These are phyloP conservation scores for Saccharomyces pastorianus DNA, from an alignment of 1,139 yeast species.

Conservation along the genomic window DNA sequence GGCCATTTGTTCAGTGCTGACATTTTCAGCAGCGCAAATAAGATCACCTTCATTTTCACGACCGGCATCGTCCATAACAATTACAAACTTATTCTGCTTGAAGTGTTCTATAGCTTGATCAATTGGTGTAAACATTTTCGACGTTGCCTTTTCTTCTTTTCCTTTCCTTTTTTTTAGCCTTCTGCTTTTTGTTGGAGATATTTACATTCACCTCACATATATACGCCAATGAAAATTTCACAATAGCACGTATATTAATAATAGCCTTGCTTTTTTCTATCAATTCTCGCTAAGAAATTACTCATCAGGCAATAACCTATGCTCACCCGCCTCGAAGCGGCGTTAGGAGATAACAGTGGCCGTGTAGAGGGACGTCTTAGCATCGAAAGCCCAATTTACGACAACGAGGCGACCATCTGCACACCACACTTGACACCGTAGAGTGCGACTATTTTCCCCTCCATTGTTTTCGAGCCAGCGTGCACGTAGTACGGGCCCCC, in stretches of 20 bases:
- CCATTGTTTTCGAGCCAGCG: not conserved
- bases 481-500: not conserved
- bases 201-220: not conserved
- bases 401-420: not conserved
- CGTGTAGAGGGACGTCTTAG: not conserved
- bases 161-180: not conserved
- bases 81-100: slow-evolving; percentile 77
- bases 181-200: not conserved
- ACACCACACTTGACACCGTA: not conserved
- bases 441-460: not conserved
- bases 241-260: not conserved
- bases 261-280: not conserved
- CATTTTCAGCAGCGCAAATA: slow-evolving; percentile 77
- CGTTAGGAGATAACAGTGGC: not conserved
- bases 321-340: not conserved
- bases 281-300: not conserved
- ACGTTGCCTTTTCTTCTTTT: not conserved
- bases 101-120: slow-evolving; percentile 74
- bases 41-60: slow-evolving; percentile 98
- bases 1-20: slow-evolving; percentile 86
- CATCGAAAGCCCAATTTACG: not conserved
- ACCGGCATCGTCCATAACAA: slow-evolving; percentile 92
- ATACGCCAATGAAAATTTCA: not conserved
- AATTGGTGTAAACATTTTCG: slow-evolving; percentile 42
- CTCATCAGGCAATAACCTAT: not conserved